Base-by-base conservation (phyloP, 148 eudicot species). In the Selenicereus undatus region DNA sequence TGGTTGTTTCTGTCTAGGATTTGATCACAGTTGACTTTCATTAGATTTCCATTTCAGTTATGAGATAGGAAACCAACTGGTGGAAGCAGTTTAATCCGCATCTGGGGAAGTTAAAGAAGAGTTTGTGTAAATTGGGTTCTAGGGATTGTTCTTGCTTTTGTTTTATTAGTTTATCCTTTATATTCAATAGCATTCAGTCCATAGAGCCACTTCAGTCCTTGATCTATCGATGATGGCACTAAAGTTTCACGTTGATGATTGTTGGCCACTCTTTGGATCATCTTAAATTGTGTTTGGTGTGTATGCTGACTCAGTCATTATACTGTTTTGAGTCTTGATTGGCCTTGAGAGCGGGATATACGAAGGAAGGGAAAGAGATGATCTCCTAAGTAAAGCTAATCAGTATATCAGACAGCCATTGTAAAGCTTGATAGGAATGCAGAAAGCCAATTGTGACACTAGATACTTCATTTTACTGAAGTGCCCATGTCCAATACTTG, bases 21-120 rank as follows among this genome's bases (percentile, higher is more conserved):
- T 80, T 65, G 83, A 74, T 65, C 65, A 30, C 24, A 35, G 68
- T 81, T 81, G 83, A 75, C 83, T 81, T 81, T 73, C 65, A 45
- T 42, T 58, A 42, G 24, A 73, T 73, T 18, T 39, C 21, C 50
- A 36, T 12, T 76, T 72, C 58, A 32, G 21, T 24, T 4, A 21
- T 70, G 54, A 16, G 3, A 60, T 73, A 27, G 48, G 26, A 70
- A 42, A 21, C 16, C 48, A 70, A 36, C 29, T 70, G 22, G 18
- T 36, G 45, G 26, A 32, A 35, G 45, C 64, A 32, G 39, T 32
- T 16, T 39, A 73, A 35, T 60, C 6, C 64, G 71, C 22, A 30
- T 58, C 35, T 76, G 36, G 48, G 43, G 27, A 30, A 54, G 20
- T 52, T 48, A 48, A 9, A 48, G 52, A 48, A 12, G 8, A 11